Base-by-base conservation (phyloP, 495 filamentous ascomycete genomes). In the Talaromyces liani region DNA sequence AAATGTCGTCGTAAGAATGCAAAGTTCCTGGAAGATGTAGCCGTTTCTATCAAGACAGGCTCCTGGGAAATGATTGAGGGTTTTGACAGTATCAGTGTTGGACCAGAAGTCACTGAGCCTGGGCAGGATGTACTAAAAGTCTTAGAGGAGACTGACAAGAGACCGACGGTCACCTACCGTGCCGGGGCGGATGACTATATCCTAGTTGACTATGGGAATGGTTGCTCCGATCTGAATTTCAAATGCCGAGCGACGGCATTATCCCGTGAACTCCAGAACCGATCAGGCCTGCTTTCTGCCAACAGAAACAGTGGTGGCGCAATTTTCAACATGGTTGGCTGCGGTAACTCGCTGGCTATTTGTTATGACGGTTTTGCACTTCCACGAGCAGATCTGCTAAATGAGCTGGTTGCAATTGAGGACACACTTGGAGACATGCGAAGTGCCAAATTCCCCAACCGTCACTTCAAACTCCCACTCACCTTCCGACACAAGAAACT, bases 381-480 rank as follows among this genome's bases (percentile, higher is more conserved):
- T 56, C 55, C 76, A 2, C 77, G 72, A 24, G 20, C 63, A 10
- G 66, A 71, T 4, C 68, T 80, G 9, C 60, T 81, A 54, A 47
- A 68, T 9, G 65, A 73, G 60, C 66, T 77, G 14, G 45, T 65
- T 20, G 55, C 68, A 10, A 68, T 73, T 10, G 76, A 75, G 63
- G 58, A 61, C 27, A 64, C 64, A 36, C 61, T 77, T 16, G 73
- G 73, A 10, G 75, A 79, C 49, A 68, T 77, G 53, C 73, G 67
- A 64, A 69, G 22, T 33, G 72, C 75, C 54, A 84, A 79, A 63
- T 71, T 86, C 22, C 82, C 80, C 53, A 79, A 73, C 58, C 77
- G 84, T 22, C 69, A 72, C 7, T 84, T 86, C 69, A 72, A 73
- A 24, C 77, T 87, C 0, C 85, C 85, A 2, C 73, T 87, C 12